A percentile compares a stretch with the other conserved stretches of the same genome.
Conservation (phyloP, 1,284 basidiomycete genomes). For the Thecaphora thlaspeos region DNA sequence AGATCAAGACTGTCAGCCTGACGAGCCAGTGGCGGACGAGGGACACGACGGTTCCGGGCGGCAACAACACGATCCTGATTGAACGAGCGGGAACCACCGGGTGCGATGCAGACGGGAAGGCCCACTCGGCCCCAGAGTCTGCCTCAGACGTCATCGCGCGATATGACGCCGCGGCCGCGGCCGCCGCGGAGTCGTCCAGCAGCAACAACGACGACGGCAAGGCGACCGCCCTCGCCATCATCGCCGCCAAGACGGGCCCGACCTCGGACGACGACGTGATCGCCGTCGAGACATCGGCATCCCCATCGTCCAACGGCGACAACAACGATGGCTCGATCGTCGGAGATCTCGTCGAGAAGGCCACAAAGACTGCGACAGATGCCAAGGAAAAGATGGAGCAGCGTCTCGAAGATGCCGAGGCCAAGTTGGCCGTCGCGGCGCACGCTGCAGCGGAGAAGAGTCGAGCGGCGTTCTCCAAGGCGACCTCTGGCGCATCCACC, state of each 20-base stretch:
- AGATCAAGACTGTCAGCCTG: slow-evolving; percentile 26
- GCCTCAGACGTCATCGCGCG: not conserved
- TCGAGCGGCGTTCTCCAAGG: not conserved
- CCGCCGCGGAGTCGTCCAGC: not conserved
- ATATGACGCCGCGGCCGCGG: not conserved
- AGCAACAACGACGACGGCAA: not conserved
- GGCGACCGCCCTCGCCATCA: slow-evolving; percentile 14
- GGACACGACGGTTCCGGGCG: slow-evolving; percentile 25
- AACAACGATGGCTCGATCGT: not conserved
- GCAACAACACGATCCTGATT: slow-evolving; percentile 39
- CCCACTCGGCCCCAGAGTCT: not conserved
- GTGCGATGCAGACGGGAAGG: not conserved
- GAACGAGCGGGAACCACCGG: slow-evolving; percentile 10
- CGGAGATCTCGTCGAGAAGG: not conserved
- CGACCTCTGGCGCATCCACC: too few species aligned
- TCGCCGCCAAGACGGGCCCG: slow-evolving; percentile 29
- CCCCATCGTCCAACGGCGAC: too few species aligned
- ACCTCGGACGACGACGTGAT: too few species aligned
- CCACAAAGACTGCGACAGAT: not conserved
- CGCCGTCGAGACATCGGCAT: too few species aligned
- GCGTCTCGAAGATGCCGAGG: slow-evolving; percentile 27
- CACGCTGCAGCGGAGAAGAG: slow-evolving; percentile 28
- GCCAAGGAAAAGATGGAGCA: slow-evolving; percentile 21
- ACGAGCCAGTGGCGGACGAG: slow-evolving; percentile 39
- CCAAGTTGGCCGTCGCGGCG: slow-evolving; percentile 25